A percentile compares a stretch with the other conserved stretches of the same genome.
Conservation (phyloP, 192 early-diverging fungal genomes). For the Rhizoclosmatium sp. region DNA sequence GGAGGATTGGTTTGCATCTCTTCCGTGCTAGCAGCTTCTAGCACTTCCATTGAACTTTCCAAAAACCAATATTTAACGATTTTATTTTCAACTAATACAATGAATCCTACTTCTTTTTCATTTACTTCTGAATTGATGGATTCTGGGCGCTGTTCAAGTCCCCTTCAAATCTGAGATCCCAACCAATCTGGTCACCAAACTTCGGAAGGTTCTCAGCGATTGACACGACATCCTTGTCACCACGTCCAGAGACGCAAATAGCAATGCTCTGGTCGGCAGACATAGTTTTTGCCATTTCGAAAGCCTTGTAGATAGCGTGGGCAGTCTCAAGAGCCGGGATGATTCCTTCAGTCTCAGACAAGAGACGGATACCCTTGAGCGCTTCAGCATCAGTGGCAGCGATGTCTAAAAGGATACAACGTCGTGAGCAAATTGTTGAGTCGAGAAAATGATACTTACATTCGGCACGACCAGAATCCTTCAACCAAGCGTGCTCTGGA, state of each 20-base stretch:
- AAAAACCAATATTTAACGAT: not conserved
- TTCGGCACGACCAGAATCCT: conserved; percentile 84
- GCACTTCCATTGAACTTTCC: too few relatives aligned
- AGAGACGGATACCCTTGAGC: conserved; percentile 76
- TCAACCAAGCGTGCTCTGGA: conserved; percentile 94
- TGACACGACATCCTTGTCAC: conserved; percentile 97
- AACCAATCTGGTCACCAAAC: conserved; percentile 91
- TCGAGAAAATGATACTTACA: conserved; percentile 41
- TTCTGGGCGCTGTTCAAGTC: not conserved
- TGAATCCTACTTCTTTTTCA: not conserved
- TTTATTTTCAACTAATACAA: not conserved
- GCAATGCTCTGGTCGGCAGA: conserved; percentile 80
- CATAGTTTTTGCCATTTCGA: conserved; percentile 79
- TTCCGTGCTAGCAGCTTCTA: too few relatives aligned
- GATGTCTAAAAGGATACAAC: conserved; percentile 30
- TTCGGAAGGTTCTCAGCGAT: conserved; percentile 90
- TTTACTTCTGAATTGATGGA: not conserved
- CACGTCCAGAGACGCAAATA: conserved; percentile 90
- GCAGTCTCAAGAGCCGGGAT: conserved; percentile 96
- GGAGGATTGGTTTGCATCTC: too few relatives aligned
- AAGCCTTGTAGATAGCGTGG: conserved; percentile 87
- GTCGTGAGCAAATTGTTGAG: conserved; percentile 31
- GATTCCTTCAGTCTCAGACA: conserved; percentile 73
- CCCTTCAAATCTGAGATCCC: conserved; percentile 62
- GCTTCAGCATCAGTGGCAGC: conserved; percentile 84